Evolutionary conservation across 148 eudicot species (phyloP).

Genomic region (Euryodendron excelsum): DNA sequence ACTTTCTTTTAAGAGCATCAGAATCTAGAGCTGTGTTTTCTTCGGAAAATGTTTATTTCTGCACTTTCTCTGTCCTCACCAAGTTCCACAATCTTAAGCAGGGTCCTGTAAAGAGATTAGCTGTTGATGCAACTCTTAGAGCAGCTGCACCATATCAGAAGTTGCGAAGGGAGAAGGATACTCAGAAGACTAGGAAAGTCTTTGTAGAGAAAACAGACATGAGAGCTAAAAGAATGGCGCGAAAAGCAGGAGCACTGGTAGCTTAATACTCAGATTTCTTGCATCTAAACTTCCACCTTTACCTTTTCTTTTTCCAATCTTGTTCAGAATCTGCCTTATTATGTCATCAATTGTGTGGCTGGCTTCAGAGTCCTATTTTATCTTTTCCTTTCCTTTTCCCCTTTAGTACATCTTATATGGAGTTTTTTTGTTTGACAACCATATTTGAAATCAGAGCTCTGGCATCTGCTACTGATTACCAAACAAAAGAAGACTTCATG

Average conservation of each 20-base stretch:
- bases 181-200: slow-evolving; percentile 67
- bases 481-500: background rate
- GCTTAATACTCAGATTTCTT: background rate
- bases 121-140: slow-evolving; percentile 98
- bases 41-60: background rate
- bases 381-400: background rate
- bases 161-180: slow-evolving; percentile 77
- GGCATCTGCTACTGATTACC: background rate
- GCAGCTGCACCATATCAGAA: slow-evolving; percentile 99
- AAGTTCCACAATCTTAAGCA: slow-evolving; percentile 25
- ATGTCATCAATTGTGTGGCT: background rate
- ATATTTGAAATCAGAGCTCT: background rate
- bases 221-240: slow-evolving; percentile 99
- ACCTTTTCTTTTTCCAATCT: slow-evolving; percentile 1
- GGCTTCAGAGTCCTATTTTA: background rate
- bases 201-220: slow-evolving; percentile 94
- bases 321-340: background rate
- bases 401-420: background rate
- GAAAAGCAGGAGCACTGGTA: slow-evolving; percentile 99
- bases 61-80: slow-evolving; percentile 5
- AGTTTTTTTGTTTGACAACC: background rate
- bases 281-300: background rate
- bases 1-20: background rate
- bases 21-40: slow-evolving; percentile 4
- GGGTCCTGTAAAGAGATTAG: slow-evolving; percentile 98